Conservation (phyloP, 805 yeast species). For the Isabelozyma rhagii region DNA sequence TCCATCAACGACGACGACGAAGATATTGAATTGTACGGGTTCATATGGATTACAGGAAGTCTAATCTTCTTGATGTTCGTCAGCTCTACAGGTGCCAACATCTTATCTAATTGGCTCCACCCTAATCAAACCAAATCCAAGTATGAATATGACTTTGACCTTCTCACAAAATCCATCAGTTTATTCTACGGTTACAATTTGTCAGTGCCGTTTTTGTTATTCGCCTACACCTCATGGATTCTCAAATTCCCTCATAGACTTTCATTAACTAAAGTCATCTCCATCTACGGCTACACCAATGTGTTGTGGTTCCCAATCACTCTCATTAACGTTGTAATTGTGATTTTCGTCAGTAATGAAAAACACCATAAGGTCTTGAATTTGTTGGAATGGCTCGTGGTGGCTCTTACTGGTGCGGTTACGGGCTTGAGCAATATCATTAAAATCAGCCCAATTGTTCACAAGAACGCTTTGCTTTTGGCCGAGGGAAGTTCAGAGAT, state of each 20-base stretch:
- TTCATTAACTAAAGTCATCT: slow-evolving; percentile 57
- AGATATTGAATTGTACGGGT: slow-evolving; percentile 74
- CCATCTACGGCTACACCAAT: slow-evolving; percentile 84
- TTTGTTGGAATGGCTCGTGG: slow-evolving; percentile 61
- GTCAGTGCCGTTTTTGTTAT: slow-evolving; percentile 56
- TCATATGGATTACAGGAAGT: slow-evolving; percentile 87
- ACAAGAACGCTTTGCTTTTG: slow-evolving; percentile 31
- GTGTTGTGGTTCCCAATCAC: slow-evolving; percentile 85
- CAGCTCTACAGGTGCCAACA: slow-evolving; percentile 64
- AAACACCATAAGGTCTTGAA: slow-evolving; percentile 38
- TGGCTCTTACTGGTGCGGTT: slow-evolving; percentile 55
- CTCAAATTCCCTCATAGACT: slow-evolving; percentile 49
- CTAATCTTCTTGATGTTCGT: slow-evolving; percentile 72
- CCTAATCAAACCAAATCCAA: slow-evolving; percentile 34
- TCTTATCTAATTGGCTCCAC: slow-evolving; percentile 56
- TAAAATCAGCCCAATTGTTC: slow-evolving; percentile 41
- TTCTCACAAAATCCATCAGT: slow-evolving; percentile 65
- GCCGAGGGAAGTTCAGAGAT: slow-evolving; percentile 24
- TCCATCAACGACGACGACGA: slow-evolving; percentile 14
- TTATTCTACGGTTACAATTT: slow-evolving; percentile 76
- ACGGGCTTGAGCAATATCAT: slow-evolving; percentile 55
- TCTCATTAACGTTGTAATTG: slow-evolving; percentile 54
- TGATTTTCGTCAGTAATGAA: slow-evolving; percentile 40
- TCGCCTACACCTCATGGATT: slow-evolving; percentile 48
- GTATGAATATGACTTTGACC: slow-evolving; percentile 57